Conservation (phyloP, 352 stramenopile genomes). For the Heterotrichella gracilis region DNA sequence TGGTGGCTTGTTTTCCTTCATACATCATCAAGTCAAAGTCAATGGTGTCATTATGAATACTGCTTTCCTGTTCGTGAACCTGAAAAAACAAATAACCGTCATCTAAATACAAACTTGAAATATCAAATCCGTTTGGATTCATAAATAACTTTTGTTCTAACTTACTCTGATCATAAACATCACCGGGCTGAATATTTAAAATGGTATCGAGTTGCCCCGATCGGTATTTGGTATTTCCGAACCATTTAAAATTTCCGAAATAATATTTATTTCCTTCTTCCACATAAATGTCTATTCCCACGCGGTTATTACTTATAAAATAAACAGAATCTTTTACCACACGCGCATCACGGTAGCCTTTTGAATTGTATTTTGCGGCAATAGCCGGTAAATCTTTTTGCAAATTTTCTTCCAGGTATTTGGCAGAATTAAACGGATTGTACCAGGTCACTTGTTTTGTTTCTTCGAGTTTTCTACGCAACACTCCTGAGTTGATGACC, state of each 20-base stretch:
- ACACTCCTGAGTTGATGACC: neutral
- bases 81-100: constrained; percentile 4
- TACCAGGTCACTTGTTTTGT: neutral
- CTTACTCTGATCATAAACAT: constrained; percentile 8
- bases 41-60: constrained; percentile 8
- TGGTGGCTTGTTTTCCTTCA: neutral
- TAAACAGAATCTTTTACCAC: neutral
- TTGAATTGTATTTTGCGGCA: neutral
- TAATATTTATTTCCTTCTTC: neutral
- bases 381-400: constrained; percentile 1
- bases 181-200: neutral
- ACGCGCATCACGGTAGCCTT: neutral
- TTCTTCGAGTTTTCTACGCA: neutral
- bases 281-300: neutral
- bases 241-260: neutral
- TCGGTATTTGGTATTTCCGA: neutral
- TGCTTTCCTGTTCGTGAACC: neutral
- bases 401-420: constrained; percentile 1
- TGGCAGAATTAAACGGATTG: neutral
- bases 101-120: neutral
- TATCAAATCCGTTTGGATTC: neutral
- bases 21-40: neutral
- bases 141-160: neutral
- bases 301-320: neutral
- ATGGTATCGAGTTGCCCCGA: neutral